Conservation (phyloP, 2,329 filamentous ascomycete species). For the Colletotrichum falcatum region DNA sequence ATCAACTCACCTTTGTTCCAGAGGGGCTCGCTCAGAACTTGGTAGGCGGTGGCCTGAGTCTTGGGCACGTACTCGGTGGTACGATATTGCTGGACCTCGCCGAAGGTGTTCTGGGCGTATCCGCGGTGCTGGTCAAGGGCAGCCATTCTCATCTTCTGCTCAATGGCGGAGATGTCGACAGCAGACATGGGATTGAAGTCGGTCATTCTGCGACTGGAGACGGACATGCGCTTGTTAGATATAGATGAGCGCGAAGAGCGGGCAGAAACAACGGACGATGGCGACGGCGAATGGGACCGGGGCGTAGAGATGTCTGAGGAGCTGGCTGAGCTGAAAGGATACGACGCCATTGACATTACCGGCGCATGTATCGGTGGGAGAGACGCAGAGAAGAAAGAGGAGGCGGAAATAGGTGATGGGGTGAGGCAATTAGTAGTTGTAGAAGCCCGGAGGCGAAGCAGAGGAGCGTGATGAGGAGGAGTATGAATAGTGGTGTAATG, state of each 20-base stretch:
- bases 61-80: conserved; percentile 66
- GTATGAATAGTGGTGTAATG: conserved; percentile 34
- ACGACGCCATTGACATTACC: conserved; percentile 43
- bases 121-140: conserved; percentile 70
- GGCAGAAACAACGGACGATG: conserved; percentile 59
- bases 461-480: conserved; percentile 19
- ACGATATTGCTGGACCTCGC: conserved; percentile 65
- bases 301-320: conserved; percentile 66
- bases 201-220: conserved; percentile 63
- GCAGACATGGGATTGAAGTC: conserved; percentile 67
- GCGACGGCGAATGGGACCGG: conserved; percentile 64
- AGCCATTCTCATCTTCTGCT: conserved; percentile 71
- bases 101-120: conserved; percentile 68
- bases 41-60: conserved; percentile 67
- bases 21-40: conserved; percentile 70
- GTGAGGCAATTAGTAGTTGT: conserved; percentile 40
- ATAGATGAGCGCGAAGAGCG: conserved; percentile 64
- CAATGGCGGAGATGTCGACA: conserved; percentile 67
- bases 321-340: conserved; percentile 59
- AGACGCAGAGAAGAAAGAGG: conserved; percentile 41
- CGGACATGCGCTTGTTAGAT: conserved; percentile 64
- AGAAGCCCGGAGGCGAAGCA: conserved; percentile 36
- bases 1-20: conserved; percentile 72
- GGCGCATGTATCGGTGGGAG: conserved; percentile 39
- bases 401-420: conserved; percentile 38